Evolutionary conservation across 768 basidiomycete species (phyloP), one percentile per base, ranked within the genome.

Genomic region (Hydnum rufescens): DNA sequence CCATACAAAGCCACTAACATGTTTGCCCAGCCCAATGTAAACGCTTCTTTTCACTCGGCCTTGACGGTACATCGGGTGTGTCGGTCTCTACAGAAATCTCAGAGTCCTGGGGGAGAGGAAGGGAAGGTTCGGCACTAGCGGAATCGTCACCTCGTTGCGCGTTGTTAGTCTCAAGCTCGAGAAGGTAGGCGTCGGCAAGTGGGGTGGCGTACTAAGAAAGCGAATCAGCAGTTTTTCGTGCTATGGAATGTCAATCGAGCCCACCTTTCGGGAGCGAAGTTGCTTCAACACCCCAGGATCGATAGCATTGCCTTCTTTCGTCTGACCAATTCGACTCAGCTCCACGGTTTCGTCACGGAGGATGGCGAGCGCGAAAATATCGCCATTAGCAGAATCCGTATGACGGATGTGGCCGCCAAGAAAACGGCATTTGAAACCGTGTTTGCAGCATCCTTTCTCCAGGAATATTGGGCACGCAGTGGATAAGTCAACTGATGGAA

Each of bases 371-470:
- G n/a, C n/a, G n/a, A n/a, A 8, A 19, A 8, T 19, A 39, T 39
- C 19, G 34, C 19, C 19, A 8, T 39, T 19, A 39, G 70, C 66
- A 0, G 71, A 64, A 2, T 70, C 56, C 70, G 30, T 71, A 68
- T 13, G 6, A 6, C 32, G 65, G 6, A 81, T 66, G 64, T 99
- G 93, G 2, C 75, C 79, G 8, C 82, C 80, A 3, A 95, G 73
- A 65, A 83, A 95, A 2, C 95, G 77, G 63, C 95, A 99, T 64
- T 89, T 87, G 64, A 84, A 79, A 6, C 90, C 95, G 59, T 75
- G 77, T 51, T 75, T 74, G 67, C 89, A 95, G 57, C 77, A 74
- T 1, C 88, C 89, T 18, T 71, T 70, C 57, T 76, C 75, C 16
- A 68, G 65, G 59, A 74, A 84, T 2, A 81, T 68, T 0, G 86